A percentile compares a stretch with the other conserved stretches of the same genome.
Evolutionary conservation across 2,329 filamentous ascomycete genomes (phyloP).

Genomic region (Helotiales sp.): DNA sequence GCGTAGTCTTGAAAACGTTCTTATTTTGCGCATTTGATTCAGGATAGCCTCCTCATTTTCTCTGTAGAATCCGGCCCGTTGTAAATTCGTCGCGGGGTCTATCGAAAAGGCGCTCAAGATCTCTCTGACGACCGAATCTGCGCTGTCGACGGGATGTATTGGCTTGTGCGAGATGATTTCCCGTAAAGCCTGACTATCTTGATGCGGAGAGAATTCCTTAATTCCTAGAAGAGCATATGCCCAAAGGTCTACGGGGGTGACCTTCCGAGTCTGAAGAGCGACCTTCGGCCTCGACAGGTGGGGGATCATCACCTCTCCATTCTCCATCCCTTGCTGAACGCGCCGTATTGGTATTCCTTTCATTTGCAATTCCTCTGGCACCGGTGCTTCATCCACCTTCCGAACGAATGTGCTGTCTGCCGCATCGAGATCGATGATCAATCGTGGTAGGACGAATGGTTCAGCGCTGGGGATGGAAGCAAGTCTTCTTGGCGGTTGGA

Average conservation of each 20-base stretch:
- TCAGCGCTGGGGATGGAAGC: constrained; percentile 17
- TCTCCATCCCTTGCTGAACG: neutral
- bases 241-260: constrained; percentile 32
- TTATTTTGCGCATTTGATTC: neutral
- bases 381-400: constrained; percentile 24
- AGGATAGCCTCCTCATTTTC: neutral
- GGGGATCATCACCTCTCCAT: neutral
- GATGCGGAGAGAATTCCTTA: neutral
- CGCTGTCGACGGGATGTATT: constrained; percentile 12
- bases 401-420: constrained; percentile 52
- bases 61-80: constrained; percentile 12
- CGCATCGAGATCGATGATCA: constrained; percentile 59
- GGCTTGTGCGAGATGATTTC: neutral
- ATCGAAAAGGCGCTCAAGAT: constrained; percentile 14
- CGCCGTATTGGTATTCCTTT: neutral
- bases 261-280: neutral
- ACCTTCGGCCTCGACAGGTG: neutral
- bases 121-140: constrained; percentile 14
- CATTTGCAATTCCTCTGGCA: neutral
- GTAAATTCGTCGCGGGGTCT: constrained; percentile 10
- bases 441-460: constrained; percentile 46
- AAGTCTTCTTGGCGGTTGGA: constrained; percentile 20
- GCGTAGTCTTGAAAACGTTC: neutral
- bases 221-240: constrained; percentile 34
- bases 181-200: neutral